These are phyloP conservation scores for Fusarium buxicola DNA, from an alignment of 2,329 filamentous ascomycete species.

Conservation along the genomic window DNA sequence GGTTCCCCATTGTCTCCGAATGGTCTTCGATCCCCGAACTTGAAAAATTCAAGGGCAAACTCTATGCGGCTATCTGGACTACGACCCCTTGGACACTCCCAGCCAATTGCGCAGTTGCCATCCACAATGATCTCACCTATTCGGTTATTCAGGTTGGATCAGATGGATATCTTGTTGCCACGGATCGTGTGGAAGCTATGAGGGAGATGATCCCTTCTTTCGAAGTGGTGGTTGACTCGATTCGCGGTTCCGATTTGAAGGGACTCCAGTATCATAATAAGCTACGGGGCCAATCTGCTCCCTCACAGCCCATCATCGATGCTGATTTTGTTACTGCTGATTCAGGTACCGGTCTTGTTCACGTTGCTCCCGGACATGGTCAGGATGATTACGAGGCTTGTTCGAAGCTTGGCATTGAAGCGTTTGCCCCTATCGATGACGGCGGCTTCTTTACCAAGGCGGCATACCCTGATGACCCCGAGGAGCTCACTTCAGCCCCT, in stretches of 20 bases:
- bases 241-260: slow-evolving; percentile 74
- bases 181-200: slow-evolving; percentile 73
- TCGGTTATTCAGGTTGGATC: slow-evolving; percentile 68
- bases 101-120: slow-evolving; percentile 89
- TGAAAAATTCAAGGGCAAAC: slow-evolving; percentile 55
- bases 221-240: slow-evolving; percentile 63
- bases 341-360: slow-evolving; percentile 95
- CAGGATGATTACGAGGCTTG: slow-evolving; percentile 96
- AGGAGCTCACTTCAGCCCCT: slow-evolving; percentile 73
- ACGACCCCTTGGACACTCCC: slow-evolving; percentile 98
- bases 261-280: slow-evolving; percentile 77
- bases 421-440: slow-evolving; percentile 86
- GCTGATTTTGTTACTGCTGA: slow-evolving; percentile 90
- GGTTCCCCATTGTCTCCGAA: slow-evolving; percentile 73
- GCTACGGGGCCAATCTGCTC: slow-evolving; percentile 69
- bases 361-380: slow-evolving; percentile 92
- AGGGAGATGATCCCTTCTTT: slow-evolving; percentile 63
- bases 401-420: slow-evolving; percentile 74
- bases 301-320: slow-evolving; percentile 77
- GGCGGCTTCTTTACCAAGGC: slow-evolving; percentile 83
- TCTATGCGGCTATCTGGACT: slow-evolving; percentile 96
- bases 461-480: slow-evolving; percentile 78
- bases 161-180: slow-evolving; percentile 77
- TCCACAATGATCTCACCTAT: slow-evolving; percentile 81
- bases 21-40: slow-evolving; percentile 51